Base-by-base conservation (phyloP, 768 basidiomycete genomes). In the Saitozyma podzolica region DNA sequence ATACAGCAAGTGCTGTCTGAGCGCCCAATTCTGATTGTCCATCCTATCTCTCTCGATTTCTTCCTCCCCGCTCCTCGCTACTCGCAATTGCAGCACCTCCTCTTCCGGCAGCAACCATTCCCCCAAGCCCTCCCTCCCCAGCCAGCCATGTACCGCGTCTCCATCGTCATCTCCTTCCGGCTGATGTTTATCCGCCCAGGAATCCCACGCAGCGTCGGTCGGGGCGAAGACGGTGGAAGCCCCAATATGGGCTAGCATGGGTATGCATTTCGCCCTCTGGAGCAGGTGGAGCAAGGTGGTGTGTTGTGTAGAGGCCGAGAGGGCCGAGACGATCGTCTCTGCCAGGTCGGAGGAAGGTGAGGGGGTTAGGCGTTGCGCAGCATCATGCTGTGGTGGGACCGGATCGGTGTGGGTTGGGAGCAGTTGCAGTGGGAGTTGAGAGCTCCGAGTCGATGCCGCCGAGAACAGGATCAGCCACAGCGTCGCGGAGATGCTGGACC, bases 1-100 rank as follows among this genome's bases (percentile, higher is more conserved):
- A 77, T 98, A 98, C 73, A 97, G 88, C 56, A 99, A 84, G 72
- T 94, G 89, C 72, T 96, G 93, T 57, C 95, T 85, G 50, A 98
- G 80, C 94, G 93, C 20, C 83, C 83, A 43, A 85, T 72, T 68
- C 19, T 69, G 58, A 55, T 83, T 80, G 59, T 68, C 66, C 56
- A 59, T 29, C 50, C 48, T 14, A 3, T 40, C 10, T 17, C 61
- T 54, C 11, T 63, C 57, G 37, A 66, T 63, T n/a, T 43, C 52
- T 16, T 53, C 40, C 10, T 17, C 41, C 37, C 40, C 47, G 9
- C 52, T 40, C 40, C 54, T 20, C 13, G n/a, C 57, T 4, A 64
- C 49, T 42, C 64, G 54, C 3, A 47, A 8, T 1, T 20, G 5
- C 19, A 67, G 43, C 17, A 82, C 76, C 29, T 85, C 76, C 9